These are phyloP conservation scores for Boechera stricta DNA, from an alignment of 345 rosid genomes.

Conservation along the genomic window DNA sequence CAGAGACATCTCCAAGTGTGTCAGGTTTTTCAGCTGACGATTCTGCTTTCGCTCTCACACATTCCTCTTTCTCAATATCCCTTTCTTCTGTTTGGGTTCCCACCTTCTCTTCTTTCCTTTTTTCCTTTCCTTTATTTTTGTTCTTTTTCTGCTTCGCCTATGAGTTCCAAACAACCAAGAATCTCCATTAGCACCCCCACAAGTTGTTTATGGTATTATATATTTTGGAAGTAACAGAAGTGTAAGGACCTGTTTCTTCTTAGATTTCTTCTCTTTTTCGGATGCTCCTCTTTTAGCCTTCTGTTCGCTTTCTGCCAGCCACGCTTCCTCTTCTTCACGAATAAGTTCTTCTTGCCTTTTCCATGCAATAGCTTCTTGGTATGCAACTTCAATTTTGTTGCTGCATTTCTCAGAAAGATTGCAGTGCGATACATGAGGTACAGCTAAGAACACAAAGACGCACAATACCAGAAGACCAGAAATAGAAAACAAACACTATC, in stretches of 20 bases:
- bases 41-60: slow-evolving; percentile 48
- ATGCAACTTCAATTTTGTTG: slow-evolving; percentile 86
- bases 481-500: slow-evolving; percentile 23
- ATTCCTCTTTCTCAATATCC: slow-evolving; percentile 56
- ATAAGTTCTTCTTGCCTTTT: slow-evolving; percentile 95
- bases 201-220: neutral
- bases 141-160: slow-evolving; percentile 88
- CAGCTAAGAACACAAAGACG: slow-evolving; percentile 20
- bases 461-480: slow-evolving; percentile 34
- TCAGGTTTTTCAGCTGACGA: slow-evolving; percentile 64
- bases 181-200: slow-evolving; percentile 24
- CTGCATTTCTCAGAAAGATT: slow-evolving; percentile 53
- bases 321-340: slow-evolving; percentile 92
- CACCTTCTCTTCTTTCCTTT: slow-evolving; percentile 68
- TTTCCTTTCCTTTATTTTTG: slow-evolving; percentile 80
- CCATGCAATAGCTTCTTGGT: slow-evolving; percentile 94
- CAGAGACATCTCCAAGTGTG: slow-evolving; percentile 66
- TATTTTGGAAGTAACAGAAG: slow-evolving; percentile 10
- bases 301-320: slow-evolving; percentile 81
- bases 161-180: slow-evolving; percentile 27
- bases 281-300: slow-evolving; percentile 70
- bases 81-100: slow-evolving; percentile 44
- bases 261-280: slow-evolving; percentile 67
- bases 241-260: slow-evolving; percentile 78
- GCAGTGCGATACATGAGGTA: slow-evolving; percentile 37